A percentile compares a stretch with the other conserved stretches of the same genome.
These are phyloP conservation scores for Suhomyces yuchorum DNA, from an alignment of 1,139 yeast genomes.

Conservation along the genomic window DNA sequence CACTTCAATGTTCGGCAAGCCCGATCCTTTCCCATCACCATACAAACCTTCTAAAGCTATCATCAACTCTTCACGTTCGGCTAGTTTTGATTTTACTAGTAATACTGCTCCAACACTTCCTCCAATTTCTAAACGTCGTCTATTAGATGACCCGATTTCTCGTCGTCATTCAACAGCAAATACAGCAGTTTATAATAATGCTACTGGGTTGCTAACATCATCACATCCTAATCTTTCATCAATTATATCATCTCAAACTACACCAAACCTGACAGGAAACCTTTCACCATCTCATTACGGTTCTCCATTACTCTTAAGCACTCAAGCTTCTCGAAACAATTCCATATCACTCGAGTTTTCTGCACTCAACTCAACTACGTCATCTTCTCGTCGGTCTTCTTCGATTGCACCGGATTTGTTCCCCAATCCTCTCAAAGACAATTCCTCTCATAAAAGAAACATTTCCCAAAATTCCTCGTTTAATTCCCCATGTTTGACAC, in stretches of 20 bases:
- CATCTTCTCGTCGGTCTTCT: slow-evolving; percentile 39
- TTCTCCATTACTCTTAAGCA: slow-evolving; percentile 34
- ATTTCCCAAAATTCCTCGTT: slow-evolving; percentile 37
- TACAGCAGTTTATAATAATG: slow-evolving; percentile 13
- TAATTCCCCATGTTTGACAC: slow-evolving; percentile 33
- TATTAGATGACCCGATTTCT: slow-evolving; percentile 20
- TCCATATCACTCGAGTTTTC: slow-evolving; percentile 40
- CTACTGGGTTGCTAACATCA: slow-evolving; percentile 11
- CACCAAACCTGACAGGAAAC: slow-evolving; percentile 20
- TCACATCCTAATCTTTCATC: slow-evolving; percentile 19
- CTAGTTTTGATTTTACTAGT: slow-evolving; percentile 36
- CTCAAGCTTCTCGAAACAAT: slow-evolving; percentile 38
- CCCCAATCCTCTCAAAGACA: slow-evolving; percentile 36
- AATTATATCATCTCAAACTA: slow-evolving; percentile 7
- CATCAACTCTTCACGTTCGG: slow-evolving; percentile 26
- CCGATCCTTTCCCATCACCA: slow-evolving; percentile 12
- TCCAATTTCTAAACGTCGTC: slow-evolving; percentile 20
- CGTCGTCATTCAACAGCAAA: slow-evolving; percentile 21
- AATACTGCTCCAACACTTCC: slow-evolving; percentile 12
- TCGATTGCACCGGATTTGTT: slow-evolving; percentile 43
- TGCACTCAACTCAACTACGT: slow-evolving; percentile 27
- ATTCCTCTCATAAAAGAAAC: slow-evolving; percentile 27
- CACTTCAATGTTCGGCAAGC: slow-evolving; percentile 41
- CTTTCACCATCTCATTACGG: slow-evolving; percentile 33
- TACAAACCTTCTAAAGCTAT: slow-evolving; percentile 14